A percentile compares a stretch with the other conserved stretches of the same genome.
Conservation (phyloP, 345 rosid genomes). For the Linum trigynum region DNA sequence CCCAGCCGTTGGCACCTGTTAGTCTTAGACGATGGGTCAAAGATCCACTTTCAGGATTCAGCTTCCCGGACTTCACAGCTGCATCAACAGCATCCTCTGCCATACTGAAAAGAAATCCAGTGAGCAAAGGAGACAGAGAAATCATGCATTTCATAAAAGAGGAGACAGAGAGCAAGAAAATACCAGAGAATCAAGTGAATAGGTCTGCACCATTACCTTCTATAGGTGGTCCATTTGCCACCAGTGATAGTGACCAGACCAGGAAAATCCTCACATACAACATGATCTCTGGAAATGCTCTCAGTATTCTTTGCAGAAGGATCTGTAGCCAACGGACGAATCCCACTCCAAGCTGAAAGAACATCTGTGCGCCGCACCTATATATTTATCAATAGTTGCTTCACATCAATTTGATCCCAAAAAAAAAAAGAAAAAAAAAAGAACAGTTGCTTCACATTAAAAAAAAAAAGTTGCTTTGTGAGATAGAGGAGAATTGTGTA, state of each 20-base stretch:
- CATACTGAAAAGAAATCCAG: conserved; percentile 60
- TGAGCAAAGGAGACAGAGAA: conserved; percentile 16
- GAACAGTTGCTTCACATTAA: neutral
- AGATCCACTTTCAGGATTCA: conserved; percentile 56
- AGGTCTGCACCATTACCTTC: conserved; percentile 43
- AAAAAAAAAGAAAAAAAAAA: conserved; percentile 11
- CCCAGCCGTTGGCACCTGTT: conserved; percentile 86
- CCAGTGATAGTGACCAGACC: conserved; percentile 97
- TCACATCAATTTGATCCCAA: conserved; percentile 9
- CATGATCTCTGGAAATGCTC: conserved; percentile 95
- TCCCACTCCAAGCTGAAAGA: conserved; percentile 99
- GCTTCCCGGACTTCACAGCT: conserved; percentile 76
- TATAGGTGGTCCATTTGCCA: conserved; percentile 97
- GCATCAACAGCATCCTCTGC: conserved; percentile 96
- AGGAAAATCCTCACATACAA: conserved; percentile 73
- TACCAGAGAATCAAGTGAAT: neutral
- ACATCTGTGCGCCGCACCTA: conserved; percentile 91
- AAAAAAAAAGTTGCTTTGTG: too few species aligned
- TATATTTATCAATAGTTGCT: conserved; percentile 11
- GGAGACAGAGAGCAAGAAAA: neutral
- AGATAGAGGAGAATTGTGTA: too few species aligned
- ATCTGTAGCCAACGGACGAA: conserved; percentile 85
- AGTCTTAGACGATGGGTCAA: conserved; percentile 57
- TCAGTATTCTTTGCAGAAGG: conserved; percentile 90
- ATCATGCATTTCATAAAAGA: neutral